phyloP scores from a whole-genome alignment of 169 alveolate genomes.

The Cryptosporidium meleagridis region DNA sequence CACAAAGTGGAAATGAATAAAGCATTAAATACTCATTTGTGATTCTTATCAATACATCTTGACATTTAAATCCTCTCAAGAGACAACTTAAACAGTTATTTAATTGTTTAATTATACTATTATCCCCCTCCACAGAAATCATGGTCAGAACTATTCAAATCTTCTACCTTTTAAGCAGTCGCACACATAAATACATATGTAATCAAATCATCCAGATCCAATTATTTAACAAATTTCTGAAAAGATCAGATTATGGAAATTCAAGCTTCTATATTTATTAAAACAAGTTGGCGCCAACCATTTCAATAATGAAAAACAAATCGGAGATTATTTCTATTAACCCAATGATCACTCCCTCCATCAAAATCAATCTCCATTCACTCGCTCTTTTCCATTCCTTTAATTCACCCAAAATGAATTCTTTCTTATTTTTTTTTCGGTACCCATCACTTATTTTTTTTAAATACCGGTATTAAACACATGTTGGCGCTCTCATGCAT shows the following conservation, averaged over 20 bases:
- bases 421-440: neutral
- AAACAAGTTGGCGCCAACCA: neutral
- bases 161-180: neutral
- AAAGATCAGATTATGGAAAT: neutral
- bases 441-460: neutral
- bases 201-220: neutral
- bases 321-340: neutral
- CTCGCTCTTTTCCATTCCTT: neutral
- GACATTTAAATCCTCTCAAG: constrained; percentile 57
- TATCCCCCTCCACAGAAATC: constrained; percentile 51
- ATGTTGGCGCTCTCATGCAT: neutral
- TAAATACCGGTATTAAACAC: neutral
- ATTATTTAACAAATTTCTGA: neutral
- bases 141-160: neutral
- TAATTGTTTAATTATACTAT: constrained; percentile 16
- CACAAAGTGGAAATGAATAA: constrained; percentile 59
- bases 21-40: constrained; percentile 43
- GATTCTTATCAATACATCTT: constrained; percentile 41
- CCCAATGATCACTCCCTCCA: neutral
- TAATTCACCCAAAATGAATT: too few species aligned
- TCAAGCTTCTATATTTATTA: neutral
- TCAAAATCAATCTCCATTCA: neutral
- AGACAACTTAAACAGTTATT: constrained; percentile 61
- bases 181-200: neutral
- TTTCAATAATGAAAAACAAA: too few species aligned